Base-by-base conservation (phyloP, 768 basidiomycete species). In the Pleurotus tuoliensis region DNA sequence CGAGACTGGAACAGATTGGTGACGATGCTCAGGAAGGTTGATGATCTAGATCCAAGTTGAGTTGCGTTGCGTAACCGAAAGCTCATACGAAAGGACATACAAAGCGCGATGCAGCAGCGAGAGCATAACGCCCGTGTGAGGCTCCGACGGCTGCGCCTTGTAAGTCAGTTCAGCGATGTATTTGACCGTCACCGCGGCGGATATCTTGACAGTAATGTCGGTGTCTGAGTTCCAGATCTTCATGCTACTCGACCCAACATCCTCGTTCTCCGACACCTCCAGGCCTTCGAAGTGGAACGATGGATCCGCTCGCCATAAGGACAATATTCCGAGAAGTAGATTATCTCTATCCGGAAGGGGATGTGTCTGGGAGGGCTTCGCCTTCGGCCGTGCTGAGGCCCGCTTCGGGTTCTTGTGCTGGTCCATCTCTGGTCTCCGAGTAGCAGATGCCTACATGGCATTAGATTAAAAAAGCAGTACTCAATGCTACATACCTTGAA, bases 311-410 rank as follows among this genome's bases (percentile, higher is more conserved):
- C 88, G 80, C 85, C 86, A 92, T 27, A 92, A 71, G 0, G 87
- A 77, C 7, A 90, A 71, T n/a, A 90, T 77, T 3, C 81, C 82
- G 2, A 92, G 73, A 8, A 90, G 69, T 7, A 94, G 75, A 13
- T 90, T 74, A 60, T 93, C 91, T 40, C 82, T 75, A 59, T 91
- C 89, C 0, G 78, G 73, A 3, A 90, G 71, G 2, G 84, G 80
- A 65, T 89, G 86, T 0, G 69, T 60, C 4, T 75, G 73, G 27
- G 75, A 76, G 1, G 82, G 80, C 57, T 82, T 83, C 9, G 80
- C 80, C 65, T 82, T 87, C 3, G 90, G 90, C 15, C 84, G 77
- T 2, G 71, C 61, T 3, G 82, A 74, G 12, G 78, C 61, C 46
- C 82, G 80, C 64, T 82, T 84, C 49, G 78, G 61, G 54, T 75